A percentile compares a stretch with the other conserved stretches of the same genome.
These are phyloP conservation scores for Claviceps pusilla DNA, from an alignment of 2,329 filamentous ascomycete species.

Conservation along the genomic window DNA sequence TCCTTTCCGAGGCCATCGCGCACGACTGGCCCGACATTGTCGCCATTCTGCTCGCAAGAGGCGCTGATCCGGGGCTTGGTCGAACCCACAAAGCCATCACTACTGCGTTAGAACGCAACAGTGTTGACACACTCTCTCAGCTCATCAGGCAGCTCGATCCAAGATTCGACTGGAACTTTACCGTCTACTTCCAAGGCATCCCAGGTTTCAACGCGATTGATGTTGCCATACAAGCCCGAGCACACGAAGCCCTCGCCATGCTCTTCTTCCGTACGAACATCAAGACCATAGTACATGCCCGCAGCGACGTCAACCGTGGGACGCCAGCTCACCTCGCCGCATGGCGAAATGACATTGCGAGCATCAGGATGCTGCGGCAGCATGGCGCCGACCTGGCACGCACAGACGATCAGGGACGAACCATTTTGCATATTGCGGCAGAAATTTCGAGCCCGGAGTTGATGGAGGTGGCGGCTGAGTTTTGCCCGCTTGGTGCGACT, in stretches of 20 bases:
- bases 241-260: neutral
- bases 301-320: constrained; percentile 1
- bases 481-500: neutral
- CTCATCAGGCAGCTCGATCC: neutral
- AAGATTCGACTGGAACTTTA: neutral
- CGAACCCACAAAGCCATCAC: neutral
- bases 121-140: neutral
- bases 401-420: neutral
- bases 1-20: neutral
- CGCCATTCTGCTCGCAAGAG: neutral
- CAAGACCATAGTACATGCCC: neutral
- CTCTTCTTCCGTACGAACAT: neutral
- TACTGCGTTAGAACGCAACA: neutral
- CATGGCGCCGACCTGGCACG: neutral
- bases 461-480: neutral
- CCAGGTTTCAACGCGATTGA: neutral
- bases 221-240: neutral
- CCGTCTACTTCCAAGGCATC: neutral
- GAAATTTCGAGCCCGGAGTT: neutral
- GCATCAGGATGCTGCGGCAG: neutral
- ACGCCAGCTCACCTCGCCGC: constrained; percentile 1
- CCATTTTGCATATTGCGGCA: neutral
- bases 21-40: neutral
- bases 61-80: neutral
- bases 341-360: neutral